Percentiles rank a stretch among this genome's conserved stretches.
Conservation (phyloP, 768 basidiomycete species). For the Auricularia cornea region DNA sequence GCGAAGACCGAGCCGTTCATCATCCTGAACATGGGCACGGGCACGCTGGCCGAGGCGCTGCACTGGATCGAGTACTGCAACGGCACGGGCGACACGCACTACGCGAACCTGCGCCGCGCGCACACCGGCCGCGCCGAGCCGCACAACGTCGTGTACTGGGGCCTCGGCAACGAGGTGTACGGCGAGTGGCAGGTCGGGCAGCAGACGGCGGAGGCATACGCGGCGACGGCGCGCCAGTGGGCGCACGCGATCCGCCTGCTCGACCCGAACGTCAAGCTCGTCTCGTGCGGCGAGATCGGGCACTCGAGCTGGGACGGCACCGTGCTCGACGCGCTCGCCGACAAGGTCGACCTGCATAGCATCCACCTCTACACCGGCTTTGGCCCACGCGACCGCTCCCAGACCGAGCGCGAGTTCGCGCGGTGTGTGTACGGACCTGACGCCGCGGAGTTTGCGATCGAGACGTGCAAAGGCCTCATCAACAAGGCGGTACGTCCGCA, state of each 20-base stretch:
- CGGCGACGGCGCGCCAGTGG: conserved; percentile 50
- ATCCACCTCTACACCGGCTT: neutral
- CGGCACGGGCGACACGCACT: conserved; percentile 37
- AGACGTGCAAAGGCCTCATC: neutral
- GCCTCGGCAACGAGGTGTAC: conserved; percentile 49
- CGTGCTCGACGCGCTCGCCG: conserved; percentile 17
- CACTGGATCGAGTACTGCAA: conserved; percentile 60
- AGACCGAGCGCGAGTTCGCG: neutral
- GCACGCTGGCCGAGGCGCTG: conserved; percentile 51
- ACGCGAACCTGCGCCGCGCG: conserved; percentile 50
- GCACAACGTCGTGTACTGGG: conserved; percentile 37
- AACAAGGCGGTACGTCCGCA: neutral
- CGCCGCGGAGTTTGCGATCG: neutral
- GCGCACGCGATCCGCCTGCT: conserved; percentile 50
- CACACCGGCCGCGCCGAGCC: conserved; percentile 47
- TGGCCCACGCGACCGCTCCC: neutral
- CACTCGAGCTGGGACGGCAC: conserved; percentile 32
- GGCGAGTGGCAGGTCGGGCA: conserved; percentile 53
- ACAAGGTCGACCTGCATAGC: neutral
- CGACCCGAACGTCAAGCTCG: conserved; percentile 46
- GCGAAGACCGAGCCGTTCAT: conserved; percentile 50
- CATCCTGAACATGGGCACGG: conserved; percentile 57
- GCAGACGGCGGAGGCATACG: conserved; percentile 46
- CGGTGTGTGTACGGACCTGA: neutral
- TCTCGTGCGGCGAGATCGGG: conserved; percentile 41